Evolutionary conservation across 2,329 filamentous ascomycete species (phyloP).

Genomic region (Thielaviopsis musarum): DNA sequence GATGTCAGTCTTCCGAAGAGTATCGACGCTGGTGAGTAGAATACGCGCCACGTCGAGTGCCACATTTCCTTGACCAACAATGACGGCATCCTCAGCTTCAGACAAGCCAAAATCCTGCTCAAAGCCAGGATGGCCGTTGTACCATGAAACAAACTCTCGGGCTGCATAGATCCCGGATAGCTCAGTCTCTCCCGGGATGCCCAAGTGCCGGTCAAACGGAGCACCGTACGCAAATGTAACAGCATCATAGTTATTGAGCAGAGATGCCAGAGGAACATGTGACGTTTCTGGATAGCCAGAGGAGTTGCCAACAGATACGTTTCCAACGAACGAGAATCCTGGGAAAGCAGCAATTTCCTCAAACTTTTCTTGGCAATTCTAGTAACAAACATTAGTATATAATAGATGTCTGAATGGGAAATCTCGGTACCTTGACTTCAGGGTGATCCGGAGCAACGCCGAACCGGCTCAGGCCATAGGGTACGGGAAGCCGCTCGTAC

Average conservation of each 20-base stretch:
- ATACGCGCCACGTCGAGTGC: constrained; percentile 86
- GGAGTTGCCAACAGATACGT: constrained; percentile 55
- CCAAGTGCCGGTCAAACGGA: constrained; percentile 61
- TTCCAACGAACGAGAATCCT: constrained; percentile 81
- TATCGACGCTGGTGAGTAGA: constrained; percentile 58
- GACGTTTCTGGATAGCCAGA: constrained; percentile 18
- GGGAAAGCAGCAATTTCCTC: constrained; percentile 69
- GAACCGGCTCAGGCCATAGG: constrained; percentile 81
- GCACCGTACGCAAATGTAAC: constrained; percentile 89
- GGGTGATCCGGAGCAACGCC: constrained; percentile 97
- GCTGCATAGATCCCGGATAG: constrained; percentile 70
- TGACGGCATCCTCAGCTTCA: constrained; percentile 58
- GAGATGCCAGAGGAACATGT: constrained; percentile 29
- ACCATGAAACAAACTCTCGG: constrained; percentile 92
- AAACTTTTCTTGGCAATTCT: constrained; percentile 95
- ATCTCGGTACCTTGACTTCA: constrained; percentile 66
- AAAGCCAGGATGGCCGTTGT: constrained; percentile 81
- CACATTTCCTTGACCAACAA: constrained; percentile 93
- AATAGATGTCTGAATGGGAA: not conserved
- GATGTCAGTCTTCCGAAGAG: constrained; percentile 71
- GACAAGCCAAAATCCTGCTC: constrained; percentile 52
- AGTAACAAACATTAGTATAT: constrained; percentile 5
- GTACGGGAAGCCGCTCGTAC: constrained; percentile 88
- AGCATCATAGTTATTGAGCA: constrained; percentile 77
- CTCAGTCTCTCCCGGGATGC: constrained; percentile 59